Evolutionary conservation across 768 basidiomycete species (phyloP).

Genomic region (Trametes sanguinea): DNA sequence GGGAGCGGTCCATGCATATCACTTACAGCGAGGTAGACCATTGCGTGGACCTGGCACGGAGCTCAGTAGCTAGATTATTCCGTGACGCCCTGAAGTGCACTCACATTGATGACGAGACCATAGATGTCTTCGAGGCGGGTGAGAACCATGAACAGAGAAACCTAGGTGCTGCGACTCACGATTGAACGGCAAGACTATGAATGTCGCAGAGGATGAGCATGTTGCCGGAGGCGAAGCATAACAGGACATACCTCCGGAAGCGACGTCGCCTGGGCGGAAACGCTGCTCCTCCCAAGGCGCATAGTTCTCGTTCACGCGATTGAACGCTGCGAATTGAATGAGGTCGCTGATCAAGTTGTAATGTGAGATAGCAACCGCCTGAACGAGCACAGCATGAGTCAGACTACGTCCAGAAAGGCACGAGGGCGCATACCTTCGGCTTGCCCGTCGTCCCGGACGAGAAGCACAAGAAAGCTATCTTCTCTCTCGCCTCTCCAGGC

Average conservation of each 20-base stretch:
- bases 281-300: slow-evolving; percentile 41
- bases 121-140: slow-evolving; percentile 46
- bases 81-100: background rate
- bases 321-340: slow-evolving; percentile 27
- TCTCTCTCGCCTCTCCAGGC: slow-evolving; percentile 15
- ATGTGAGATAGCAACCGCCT: slow-evolving; percentile 73
- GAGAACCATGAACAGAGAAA: background rate
- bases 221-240: too few relatives aligned
- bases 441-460: slow-evolving; percentile 25
- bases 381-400: slow-evolving; percentile 14
- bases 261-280: slow-evolving; percentile 57
- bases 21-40: slow-evolving; percentile 31
- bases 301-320: slow-evolving; percentile 33
- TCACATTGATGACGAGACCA: slow-evolving; percentile 34
- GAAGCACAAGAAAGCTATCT: slow-evolving; percentile 25
- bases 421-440: slow-evolving; percentile 11
- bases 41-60: slow-evolving; percentile 29
- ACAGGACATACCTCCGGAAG: slow-evolving; percentile 48
- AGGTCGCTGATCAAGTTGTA: slow-evolving; percentile 61
- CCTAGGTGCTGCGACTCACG: slow-evolving; percentile 23
- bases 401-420: background rate
- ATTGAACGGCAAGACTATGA: slow-evolving; percentile 32
- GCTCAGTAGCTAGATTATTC: slow-evolving; percentile 32
- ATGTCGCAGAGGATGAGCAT: too few relatives aligned
- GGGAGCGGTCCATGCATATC: background rate